Evolutionary conservation across 805 yeast species (phyloP), one percentile per base, ranked within the genome.

Genomic region (Metschnikowia anglica): DNA sequence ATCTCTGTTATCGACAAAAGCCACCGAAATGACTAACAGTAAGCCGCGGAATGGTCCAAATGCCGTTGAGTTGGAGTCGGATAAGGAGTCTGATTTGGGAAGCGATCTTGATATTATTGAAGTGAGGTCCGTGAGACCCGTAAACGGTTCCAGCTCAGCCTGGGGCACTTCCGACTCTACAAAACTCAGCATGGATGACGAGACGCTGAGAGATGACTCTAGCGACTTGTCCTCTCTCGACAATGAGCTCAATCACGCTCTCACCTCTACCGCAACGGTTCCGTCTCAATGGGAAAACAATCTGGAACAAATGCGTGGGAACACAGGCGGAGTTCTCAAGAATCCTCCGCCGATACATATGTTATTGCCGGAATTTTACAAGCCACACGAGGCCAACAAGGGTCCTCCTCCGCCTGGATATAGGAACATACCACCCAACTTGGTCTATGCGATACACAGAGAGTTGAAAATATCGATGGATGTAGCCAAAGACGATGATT

Each of bases 351-450:
- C 44, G 2, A 38, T 46, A 25, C 46, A 43, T 27, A 16, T n/a
- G 5, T 36, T 46, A 4, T 24, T 46, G 9, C 51, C 50, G 7
- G 43, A 32, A 4, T 29, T 50, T 16, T 48, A 21, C 30, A 45
- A 37, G 20, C 48, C 47, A 3, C 44, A 41, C 13, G 15, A 12
- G 6, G 31, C 40, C 10, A 39, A 36, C 25, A 34, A 41, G 10
- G 42, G 46, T 12, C 53, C 54, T 6, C 51, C 51, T 7, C 56
- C 56, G 3, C 47, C 48, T 15, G 55, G 53, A 7, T 63, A 58
- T 40, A 49, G 59, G 28, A 49, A 52, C 13, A 54, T 63, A 13
- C 70, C 71, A 5, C 55, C 55, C 7, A 63, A 63, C 37, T 51
- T 65, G 5, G 44, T 55, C 11, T 59, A 63, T 7, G 54, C 65